Percentiles rank a stretch among this genome's conserved stretches.
phyloP scores from a whole-genome alignment of 1,139 yeast species.

The Debaryomycetaceae sp. region DNA sequence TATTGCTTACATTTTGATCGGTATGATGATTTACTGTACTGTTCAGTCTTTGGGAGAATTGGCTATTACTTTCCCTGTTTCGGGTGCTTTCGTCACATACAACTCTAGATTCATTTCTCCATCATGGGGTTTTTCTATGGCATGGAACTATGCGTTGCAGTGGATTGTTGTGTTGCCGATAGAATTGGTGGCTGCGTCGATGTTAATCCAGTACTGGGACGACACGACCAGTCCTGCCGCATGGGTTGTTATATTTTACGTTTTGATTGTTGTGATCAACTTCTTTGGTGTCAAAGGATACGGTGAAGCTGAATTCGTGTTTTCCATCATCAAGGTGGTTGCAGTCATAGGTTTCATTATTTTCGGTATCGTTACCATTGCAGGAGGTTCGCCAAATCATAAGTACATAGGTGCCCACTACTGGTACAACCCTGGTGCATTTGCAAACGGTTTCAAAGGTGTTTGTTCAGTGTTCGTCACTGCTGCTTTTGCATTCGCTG shows the following conservation, averaged over 20 bases:
- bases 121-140: constrained; percentile 76
- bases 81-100: constrained; percentile 71
- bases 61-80: constrained; percentile 67
- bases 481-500: constrained; percentile 47
- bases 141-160: constrained; percentile 69
- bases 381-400: constrained; percentile 56
- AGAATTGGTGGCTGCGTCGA: constrained; percentile 72
- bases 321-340: constrained; percentile 57
- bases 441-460: constrained; percentile 63
- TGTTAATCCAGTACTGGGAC: constrained; percentile 70
- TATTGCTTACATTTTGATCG: constrained; percentile 53
- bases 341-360: constrained; percentile 69
- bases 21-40: constrained; percentile 54
- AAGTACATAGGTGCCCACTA: constrained; percentile 56
- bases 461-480: constrained; percentile 43
- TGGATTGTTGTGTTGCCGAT: constrained; percentile 72
- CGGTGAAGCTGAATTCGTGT: constrained; percentile 67
- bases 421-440: constrained; percentile 66
- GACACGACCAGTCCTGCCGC: constrained; percentile 55
- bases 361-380: constrained; percentile 63
- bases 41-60: constrained; percentile 72
- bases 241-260: constrained; percentile 67
- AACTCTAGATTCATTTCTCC: constrained; percentile 68
- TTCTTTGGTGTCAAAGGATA: constrained; percentile 65
- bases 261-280: constrained; percentile 52